A percentile compares a stretch with the other conserved stretches of the same genome.
These are phyloP conservation scores for Cicer bijugum DNA, from an alignment of 306 rosid genomes.

Conservation along the genomic window DNA sequence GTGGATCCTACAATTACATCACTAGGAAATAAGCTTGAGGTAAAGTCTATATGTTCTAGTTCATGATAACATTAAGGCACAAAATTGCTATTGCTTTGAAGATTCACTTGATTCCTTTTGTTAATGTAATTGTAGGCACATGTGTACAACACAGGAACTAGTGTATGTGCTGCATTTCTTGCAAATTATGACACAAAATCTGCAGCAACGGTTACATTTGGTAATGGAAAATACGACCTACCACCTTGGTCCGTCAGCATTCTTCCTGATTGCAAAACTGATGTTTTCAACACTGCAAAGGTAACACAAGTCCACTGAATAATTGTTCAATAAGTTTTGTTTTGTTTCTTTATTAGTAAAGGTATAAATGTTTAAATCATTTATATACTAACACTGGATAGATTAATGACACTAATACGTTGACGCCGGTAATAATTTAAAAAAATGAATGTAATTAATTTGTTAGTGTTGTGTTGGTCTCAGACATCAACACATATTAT, in stretches of 20 bases:
- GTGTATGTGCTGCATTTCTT: constrained; percentile 82
- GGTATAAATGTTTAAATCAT: constrained; percentile 12
- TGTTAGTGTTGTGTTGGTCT: no score
- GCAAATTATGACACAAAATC: constrained; percentile 68
- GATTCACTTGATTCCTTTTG: constrained; percentile 36
- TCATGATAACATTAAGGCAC: constrained; percentile 15
- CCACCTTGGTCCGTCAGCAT: constrained; percentile 93
- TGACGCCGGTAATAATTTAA: no score
- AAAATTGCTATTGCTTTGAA: not conserved
- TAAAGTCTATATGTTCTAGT: constrained; percentile 42
- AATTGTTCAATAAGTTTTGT: not conserved
- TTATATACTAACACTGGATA: not conserved
- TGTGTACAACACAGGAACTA: constrained; percentile 60
- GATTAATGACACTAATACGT: no score
- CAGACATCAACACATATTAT: no score
- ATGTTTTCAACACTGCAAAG: constrained; percentile 75
- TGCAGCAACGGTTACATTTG: constrained; percentile 58
- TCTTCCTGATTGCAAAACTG: constrained; percentile 85
- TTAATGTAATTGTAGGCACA: constrained; percentile 59
- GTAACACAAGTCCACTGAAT: constrained; percentile 49
- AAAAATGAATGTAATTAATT: no score
- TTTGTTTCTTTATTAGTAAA: constrained; percentile 1
- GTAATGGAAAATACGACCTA: constrained; percentile 56
- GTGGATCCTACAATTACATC: constrained; percentile 61
- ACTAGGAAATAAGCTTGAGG: constrained; percentile 71